Base-by-base conservation (phyloP, 352 stramenopile species). In the Phytopythium mirpurense region DNA sequence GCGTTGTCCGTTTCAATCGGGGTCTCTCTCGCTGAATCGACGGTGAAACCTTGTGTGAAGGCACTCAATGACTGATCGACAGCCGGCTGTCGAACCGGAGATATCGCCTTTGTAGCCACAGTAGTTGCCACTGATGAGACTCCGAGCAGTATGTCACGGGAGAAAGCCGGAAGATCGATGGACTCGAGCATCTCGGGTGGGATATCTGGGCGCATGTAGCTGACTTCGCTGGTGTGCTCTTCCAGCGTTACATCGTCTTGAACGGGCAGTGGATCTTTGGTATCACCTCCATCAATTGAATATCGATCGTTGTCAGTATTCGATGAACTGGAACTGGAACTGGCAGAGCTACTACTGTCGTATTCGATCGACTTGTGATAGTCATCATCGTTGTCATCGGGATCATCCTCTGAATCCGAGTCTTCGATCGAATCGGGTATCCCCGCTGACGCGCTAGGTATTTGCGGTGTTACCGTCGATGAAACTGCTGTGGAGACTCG, bases 161-260 rank as follows among this genome's bases (percentile, higher is more conserved):
- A 48, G 36, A 29, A 3, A 47, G 52, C 16, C 2, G 54, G 27
- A 7, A 73, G 21, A 11, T 82, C 66, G 27, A 79, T 71, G 0
- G 73, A 81, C 29, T 84, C 59, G 16, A 80, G 56, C 63, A 82
- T 73, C 48, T 84, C 73, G 7, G 61, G 32, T 21, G 72, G 70
- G 31, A 80, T 78, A 29, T 70, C 67, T 16, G 40, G 15, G 15
- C 56, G 44, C 40, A 52, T 29, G 2, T 41, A 29, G 9, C 4
- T n/a, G 7, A 3, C 19, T 44, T 54, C 47, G 19, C 35, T 23
- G 7, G 32, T 16, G 10, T 32, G 46, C 32, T 12, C n/a, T 45
- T 49, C 18, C 15, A 14, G 5, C 35, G 14, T n/a, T n/a, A n/a
- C 16, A 7, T 36, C 4, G 26, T 0, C 42, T 27, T 56, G 19